phyloP scores from a whole-genome alignment of 2,329 filamentous ascomycete species.

The Phialophora macrospora region DNA sequence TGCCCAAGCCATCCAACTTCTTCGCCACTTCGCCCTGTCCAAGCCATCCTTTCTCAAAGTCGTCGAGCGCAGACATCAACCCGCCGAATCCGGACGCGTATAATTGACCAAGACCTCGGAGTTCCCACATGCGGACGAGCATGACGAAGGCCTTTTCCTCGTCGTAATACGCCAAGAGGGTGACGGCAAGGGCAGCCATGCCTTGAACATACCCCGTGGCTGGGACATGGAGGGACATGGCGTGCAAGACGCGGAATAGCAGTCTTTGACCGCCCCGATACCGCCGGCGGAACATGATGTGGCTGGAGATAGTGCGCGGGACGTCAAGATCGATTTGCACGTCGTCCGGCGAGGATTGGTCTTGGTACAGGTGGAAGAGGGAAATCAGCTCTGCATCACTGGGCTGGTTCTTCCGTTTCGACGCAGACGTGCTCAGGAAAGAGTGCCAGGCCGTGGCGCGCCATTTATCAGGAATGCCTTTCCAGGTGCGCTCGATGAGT shows the following conservation, averaged over 20 bases:
- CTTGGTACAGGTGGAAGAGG: constrained; percentile 73
- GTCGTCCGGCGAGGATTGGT: constrained; percentile 80
- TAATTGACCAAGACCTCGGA: constrained; percentile 81
- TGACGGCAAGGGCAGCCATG: constrained; percentile 92
- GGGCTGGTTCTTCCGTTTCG: constrained; percentile 63
- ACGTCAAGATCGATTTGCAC: constrained; percentile 98
- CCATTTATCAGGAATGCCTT: constrained; percentile 97
- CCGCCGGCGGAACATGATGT: constrained; percentile 94
- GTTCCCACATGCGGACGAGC: constrained; percentile 91
- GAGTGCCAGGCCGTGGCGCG: constrained; percentile 92
- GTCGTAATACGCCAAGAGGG: constrained; percentile 93
- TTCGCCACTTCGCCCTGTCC: constrained; percentile 74
- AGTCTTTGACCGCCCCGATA: constrained; percentile 92
- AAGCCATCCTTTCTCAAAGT: constrained; percentile 87
- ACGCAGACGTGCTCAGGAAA: constrained; percentile 80
- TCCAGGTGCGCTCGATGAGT: constrained; percentile 91
- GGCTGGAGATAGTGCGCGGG: constrained; percentile 87
- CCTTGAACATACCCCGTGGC: constrained; percentile 95
- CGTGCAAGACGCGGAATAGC: constrained; percentile 89
- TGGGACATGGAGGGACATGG: constrained; percentile 87
- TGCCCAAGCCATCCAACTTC: constrained; percentile 77
- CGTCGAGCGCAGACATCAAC: constrained; percentile 80
- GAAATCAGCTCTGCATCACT: constrained; percentile 73
- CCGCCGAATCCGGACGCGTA: constrained; percentile 85
- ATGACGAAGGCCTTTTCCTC: constrained; percentile 95